Conservation (phyloP, 2,329 filamentous ascomycete genomes). For the Cytospora schulzeri region DNA sequence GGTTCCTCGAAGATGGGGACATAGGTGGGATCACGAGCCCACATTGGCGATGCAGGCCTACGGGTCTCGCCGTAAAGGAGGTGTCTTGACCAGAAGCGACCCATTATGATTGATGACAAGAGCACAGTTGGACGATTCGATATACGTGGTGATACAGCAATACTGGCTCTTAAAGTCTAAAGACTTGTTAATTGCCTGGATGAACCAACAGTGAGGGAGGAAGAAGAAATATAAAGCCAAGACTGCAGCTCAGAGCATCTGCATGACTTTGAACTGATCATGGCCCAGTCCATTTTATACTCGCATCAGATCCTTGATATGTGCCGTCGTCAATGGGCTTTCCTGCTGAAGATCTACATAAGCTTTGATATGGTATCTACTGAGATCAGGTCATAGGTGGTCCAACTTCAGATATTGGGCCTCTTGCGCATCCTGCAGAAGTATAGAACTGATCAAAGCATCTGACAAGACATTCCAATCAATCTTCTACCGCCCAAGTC, state of each 20-base stretch:
- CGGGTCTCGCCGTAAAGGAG: background rate
- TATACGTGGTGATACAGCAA: background rate
- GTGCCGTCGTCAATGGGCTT: background rate
- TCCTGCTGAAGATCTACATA: background rate
- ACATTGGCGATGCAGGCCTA: constrained; percentile 7
- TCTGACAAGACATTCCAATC: background rate
- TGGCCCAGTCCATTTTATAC: background rate
- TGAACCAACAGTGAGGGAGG: too few relatives aligned
- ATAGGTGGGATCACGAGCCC: constrained; percentile 12
- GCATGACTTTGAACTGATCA: background rate
- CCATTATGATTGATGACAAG: background rate
- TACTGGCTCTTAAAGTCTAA: too few relatives aligned
- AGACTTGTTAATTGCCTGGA: background rate
- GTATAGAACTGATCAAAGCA: background rate
- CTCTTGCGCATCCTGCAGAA: background rate
- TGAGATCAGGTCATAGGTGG: background rate
- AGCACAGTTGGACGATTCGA: background rate
- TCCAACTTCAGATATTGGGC: background rate
- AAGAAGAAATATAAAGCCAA: too few relatives aligned
- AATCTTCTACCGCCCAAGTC: too few relatives aligned
- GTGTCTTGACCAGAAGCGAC: constrained; percentile 11
- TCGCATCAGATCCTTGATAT: background rate
- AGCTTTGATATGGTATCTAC: background rate
- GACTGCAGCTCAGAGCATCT: too few relatives aligned
- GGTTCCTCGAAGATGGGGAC: constrained; percentile 12